Evolutionary conservation across 2,329 filamentous ascomycete genomes (phyloP).

Genomic region (Aureobasidium subglaciale): DNA sequence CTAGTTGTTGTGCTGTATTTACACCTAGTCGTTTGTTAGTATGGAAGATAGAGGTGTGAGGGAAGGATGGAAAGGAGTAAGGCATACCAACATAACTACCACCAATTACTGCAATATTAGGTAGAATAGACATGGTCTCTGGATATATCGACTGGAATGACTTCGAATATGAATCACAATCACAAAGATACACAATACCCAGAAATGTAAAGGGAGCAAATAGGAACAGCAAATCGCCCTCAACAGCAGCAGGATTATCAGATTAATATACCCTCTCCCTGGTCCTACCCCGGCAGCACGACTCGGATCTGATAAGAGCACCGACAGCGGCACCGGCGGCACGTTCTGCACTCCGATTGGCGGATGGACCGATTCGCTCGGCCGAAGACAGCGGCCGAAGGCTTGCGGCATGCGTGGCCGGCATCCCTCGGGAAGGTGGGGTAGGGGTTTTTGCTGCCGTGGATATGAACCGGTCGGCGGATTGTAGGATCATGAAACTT

Average conservation of each 20-base stretch:
- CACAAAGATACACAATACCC: too few relatives aligned
- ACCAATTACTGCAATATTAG: constrained; percentile 5
- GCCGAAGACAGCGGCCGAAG: not conserved
- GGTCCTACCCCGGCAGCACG: not conserved
- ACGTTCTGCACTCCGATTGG: not conserved
- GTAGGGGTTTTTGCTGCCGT: not conserved
- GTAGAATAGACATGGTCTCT: not conserved
- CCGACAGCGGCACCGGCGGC: not conserved
- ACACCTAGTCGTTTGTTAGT: too few relatives aligned
- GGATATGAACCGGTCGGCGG: not conserved
- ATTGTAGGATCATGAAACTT: too few relatives aligned
- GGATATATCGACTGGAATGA: not conserved
- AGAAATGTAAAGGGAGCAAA: too few relatives aligned
- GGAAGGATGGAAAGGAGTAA: not conserved
- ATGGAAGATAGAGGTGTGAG: too few relatives aligned
- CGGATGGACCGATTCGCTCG: not conserved
- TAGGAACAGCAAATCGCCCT: not conserved
- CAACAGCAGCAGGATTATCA: too few relatives aligned
- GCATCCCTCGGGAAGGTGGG: not conserved
- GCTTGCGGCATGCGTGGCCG: not conserved
- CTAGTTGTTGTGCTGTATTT: constrained; percentile 15
- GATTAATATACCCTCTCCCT: too few relatives aligned
- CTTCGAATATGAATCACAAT: too few relatives aligned
- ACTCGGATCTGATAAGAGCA: constrained; percentile 3
- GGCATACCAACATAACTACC: constrained; percentile 6